Evolutionary conservation across 1,139 yeast species (phyloP), one percentile per base, ranked within the genome.

Genomic region (Suhomyces maxii): DNA sequence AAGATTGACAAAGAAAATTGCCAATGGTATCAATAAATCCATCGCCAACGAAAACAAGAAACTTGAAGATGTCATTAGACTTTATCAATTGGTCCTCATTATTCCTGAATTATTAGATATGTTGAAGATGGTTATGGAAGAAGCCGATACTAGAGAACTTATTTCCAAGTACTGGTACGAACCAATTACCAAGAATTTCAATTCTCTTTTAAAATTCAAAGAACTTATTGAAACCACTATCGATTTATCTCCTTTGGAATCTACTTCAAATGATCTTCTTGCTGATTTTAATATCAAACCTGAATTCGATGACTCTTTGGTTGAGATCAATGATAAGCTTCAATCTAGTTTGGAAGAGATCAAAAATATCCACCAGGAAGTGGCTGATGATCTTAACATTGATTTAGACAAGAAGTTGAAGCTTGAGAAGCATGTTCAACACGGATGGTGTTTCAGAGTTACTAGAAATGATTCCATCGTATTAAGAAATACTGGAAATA

Each of bases 381-480:
- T 84, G 4, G 89, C 87, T 1, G 87, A 84, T 25, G 95, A 87
- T 54, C 76, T 93, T 40, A 80, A 80, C 18, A 80, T 90, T 67
- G 98, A 91, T 49, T 75, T 85, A 6, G 96, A 89, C 49, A 89
- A 89, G 67, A 90, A 90, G 64, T 75, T 95, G 53, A 93, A 93
- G 63, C 70, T 95, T 42, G 99, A 93, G 60, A 82, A 86, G 45
- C 97, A 91, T 60, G 85, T 80, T 53, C 80, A 80, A 30, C 95
- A 88, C 63, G 97, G 98, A 10, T 91, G 96, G 95, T 89, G 97
- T 62, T 81, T 91, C 74, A 77, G 98, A 56, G 80, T 93, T 23
- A 91, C 98, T 0, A 80, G 99, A 65, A 89, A 82, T 46, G 98
- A 91, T 60, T 91, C 96, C 3, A 76, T 84, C 9, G 86, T 86